Evolutionary conservation across 1,284 basidiomycete genomes (phyloP).

Genomic region (Cutaneotrichosporon mucoides): DNA sequence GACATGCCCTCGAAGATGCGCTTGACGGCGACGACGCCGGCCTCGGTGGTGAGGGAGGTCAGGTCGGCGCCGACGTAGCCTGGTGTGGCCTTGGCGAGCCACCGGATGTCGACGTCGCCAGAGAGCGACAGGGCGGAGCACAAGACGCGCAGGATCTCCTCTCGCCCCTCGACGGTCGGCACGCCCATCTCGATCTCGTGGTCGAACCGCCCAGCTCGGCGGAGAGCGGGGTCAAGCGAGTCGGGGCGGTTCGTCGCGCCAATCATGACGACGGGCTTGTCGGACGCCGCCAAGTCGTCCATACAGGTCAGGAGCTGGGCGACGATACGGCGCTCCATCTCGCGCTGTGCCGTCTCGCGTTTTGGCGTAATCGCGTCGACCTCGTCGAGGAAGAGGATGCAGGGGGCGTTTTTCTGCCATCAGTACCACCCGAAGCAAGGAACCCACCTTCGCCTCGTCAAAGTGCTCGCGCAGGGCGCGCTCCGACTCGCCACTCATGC

Average conservation of each 20-base stretch:
- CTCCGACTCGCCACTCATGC: slow-evolving; percentile 97
- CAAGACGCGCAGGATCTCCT: slow-evolving; percentile 75
- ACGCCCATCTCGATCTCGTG: slow-evolving; percentile 98
- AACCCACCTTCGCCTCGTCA: slow-evolving; percentile 79
- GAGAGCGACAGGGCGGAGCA: slow-evolving; percentile 36
- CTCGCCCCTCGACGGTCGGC: slow-evolving; percentile 82
- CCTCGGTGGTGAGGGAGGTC: slow-evolving; percentile 82
- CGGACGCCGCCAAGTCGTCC: slow-evolving; percentile 47
- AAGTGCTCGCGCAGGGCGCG: slow-evolving; percentile 94
- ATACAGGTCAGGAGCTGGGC: slow-evolving; percentile 96
- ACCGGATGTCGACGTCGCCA: slow-evolving; percentile 40
- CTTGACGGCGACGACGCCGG: slow-evolving; percentile 93
- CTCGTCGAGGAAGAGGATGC: slow-evolving; percentile 90
- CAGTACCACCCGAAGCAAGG: background rate
- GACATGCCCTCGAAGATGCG: slow-evolving; percentile 85
- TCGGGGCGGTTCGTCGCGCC: slow-evolving; percentile 96
- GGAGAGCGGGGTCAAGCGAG: slow-evolving; percentile 84
- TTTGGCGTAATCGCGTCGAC: slow-evolving; percentile 98
- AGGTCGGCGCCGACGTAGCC: slow-evolving; percentile 97
- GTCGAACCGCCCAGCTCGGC: slow-evolving; percentile 91
- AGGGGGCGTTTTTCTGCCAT: slow-evolving; percentile 73
- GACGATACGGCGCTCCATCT: slow-evolving; percentile 97
- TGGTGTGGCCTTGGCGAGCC: slow-evolving; percentile 84
- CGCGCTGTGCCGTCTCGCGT: slow-evolving; percentile 90
- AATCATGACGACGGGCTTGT: slow-evolving; percentile 82